Evolutionary conservation across 2,329 filamentous ascomycete species (phyloP), one percentile per base, ranked within the genome.

Genomic region (Fusarium circinatum): DNA sequence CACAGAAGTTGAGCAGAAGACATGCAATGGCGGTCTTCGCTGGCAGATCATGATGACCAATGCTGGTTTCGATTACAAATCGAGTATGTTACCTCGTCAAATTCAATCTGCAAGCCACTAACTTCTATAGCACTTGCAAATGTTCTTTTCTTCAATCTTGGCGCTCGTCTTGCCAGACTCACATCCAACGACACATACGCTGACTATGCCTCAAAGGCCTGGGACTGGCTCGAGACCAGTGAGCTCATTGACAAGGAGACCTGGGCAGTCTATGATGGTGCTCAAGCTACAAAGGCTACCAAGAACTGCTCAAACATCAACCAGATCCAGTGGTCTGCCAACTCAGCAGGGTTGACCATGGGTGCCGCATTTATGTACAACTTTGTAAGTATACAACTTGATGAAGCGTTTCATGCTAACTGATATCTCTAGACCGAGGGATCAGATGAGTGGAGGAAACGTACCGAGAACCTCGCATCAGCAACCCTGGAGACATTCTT

Each of bases 41-140:
- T 94, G 92, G 92, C 93, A 96, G 83, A 92, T 96, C 58, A 92
- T 90, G 71, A 83, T 87, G 6, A 90, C 91, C 74, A 94, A 95
- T 78, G 86, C 84, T 24, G 94, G 94, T n/a, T 96, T 93, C 79
- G 87, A 91, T 76, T 95, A 95, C 85, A 96, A 91, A 80, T 91
- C 90, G 77, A 86, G 85, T 86, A 79, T 17, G 83, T 78, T 12
- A 3, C 8, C 20, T 10, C 1, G 8, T 11, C 3, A 39, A 5
- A 4, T 3, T 20, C 3, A 14, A 1, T 1, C 13, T 30, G 4
- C 15, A 13, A 8, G 2, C 4, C 8, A 58, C 22, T 44, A 3
- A 61, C 13, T 38, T 52, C 4, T 3, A 6, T 44, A 87, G 87
- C 86, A 54, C 87, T 90, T 67, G 86, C 89, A 6, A 91, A 90